phyloP scores from a whole-genome alignment of 441 rosid genomes.

The Erodium moschatum region DNA sequence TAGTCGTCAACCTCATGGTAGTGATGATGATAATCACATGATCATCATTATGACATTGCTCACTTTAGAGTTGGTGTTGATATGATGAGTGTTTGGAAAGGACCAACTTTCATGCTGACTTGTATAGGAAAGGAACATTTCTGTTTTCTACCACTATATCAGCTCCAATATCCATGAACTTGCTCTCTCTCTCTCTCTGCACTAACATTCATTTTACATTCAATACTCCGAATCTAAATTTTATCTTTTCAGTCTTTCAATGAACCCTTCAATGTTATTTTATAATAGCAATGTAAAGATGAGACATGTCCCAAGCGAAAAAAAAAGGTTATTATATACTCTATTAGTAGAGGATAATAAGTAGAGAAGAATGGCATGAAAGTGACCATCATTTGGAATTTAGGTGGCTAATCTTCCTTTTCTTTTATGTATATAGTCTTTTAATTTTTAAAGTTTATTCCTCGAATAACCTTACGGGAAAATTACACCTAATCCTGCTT shows the following conservation, averaged over 20 bases:
- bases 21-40: conserved; percentile 9
- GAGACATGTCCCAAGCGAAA: too few relatives aligned
- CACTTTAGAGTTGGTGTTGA: neutral
- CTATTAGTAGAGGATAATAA: neutral
- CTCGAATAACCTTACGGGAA: too few relatives aligned
- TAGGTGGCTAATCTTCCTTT: neutral
- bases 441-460: too few relatives aligned
- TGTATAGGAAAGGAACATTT: neutral
- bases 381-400: neutral
- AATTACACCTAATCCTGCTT: too few relatives aligned
- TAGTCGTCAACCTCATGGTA: neutral
- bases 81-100: conserved; percentile 5
- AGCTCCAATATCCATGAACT: neutral
- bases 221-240: too few relatives aligned
- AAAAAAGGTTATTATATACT: too few relatives aligned
- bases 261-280: too few relatives aligned
- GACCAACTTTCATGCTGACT: neutral
- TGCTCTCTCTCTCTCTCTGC: neutral
- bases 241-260: too few relatives aligned
- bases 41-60: conserved; percentile 2
- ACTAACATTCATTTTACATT: too few relatives aligned
- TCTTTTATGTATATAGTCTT: neutral
- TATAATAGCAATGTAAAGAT: too few relatives aligned
- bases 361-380: neutral
- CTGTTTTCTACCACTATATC: neutral